Conservation (phyloP, 306 rosid genomes). For the Calophaca sinica region DNA sequence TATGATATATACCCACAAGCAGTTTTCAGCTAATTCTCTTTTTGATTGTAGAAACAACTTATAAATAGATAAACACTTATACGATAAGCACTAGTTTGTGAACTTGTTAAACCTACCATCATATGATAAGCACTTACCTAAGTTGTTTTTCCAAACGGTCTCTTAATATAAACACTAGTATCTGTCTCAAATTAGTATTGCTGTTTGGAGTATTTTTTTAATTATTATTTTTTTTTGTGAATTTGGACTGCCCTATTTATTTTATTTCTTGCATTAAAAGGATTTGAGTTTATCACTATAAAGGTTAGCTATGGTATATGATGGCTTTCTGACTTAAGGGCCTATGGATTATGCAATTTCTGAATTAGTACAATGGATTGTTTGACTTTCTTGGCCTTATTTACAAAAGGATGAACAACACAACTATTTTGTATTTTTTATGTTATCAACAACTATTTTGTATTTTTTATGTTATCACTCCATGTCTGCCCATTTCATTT, state of each 20-base stretch:
- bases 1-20: too few relatives aligned
- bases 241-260: conserved; percentile 12
- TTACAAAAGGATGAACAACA: background rate
- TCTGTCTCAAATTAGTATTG: conserved; percentile 24
- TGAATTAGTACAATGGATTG: background rate
- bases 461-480: too few relatives aligned
- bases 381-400: background rate
- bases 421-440: background rate
- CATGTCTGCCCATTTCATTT: too few relatives aligned
- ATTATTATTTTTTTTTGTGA: background rate
- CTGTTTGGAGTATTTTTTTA: background rate
- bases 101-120: too few relatives aligned
- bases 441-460: background rate
- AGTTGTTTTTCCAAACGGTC: too few relatives aligned
- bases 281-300: conserved; percentile 22
- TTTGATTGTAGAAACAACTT: too few relatives aligned
- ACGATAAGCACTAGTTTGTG: too few relatives aligned
- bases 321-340: conserved; percentile 26
- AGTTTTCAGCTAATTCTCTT: too few relatives aligned
- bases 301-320: conserved; percentile 3
- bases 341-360: conserved; percentile 17
- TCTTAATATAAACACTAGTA: conserved; percentile 15
- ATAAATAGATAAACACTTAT: too few relatives aligned
- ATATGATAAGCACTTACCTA: too few relatives aligned
- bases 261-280: conserved; percentile 16